Evolutionary conservation across 345 rosid genomes (phyloP).

Genomic region (Nasturtium officinale): DNA sequence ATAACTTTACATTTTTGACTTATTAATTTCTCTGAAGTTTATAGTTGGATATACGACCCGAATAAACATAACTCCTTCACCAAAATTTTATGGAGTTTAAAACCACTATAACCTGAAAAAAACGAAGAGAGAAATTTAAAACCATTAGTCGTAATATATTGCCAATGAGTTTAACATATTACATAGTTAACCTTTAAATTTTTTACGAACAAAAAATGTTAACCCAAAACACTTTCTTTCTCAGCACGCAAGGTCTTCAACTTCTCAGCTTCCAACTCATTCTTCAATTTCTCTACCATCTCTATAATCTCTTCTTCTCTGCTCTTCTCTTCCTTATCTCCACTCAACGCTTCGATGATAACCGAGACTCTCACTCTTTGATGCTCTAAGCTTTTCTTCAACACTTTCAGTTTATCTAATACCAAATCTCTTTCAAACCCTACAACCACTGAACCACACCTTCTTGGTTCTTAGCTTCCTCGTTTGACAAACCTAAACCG

Average conservation of each 20-base stretch:
- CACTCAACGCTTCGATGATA: slow-evolving; percentile 59
- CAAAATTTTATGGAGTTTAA: not conserved
- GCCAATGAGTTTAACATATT: not conserved
- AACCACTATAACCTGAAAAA: not conserved
- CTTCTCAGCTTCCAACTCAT: slow-evolving; percentile 51
- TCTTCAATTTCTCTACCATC: slow-evolving; percentile 50
- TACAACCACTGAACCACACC: slow-evolving; percentile 23
- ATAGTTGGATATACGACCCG: not conserved
- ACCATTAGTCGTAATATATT: not conserved
- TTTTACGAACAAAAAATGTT: too few relatives aligned
- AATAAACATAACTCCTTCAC: not conserved
- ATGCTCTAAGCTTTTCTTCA: slow-evolving; percentile 71
- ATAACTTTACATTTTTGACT: not conserved
- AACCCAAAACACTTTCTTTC: slow-evolving; percentile 34
- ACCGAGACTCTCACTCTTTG: slow-evolving; percentile 55
- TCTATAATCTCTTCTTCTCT: slow-evolving; percentile 58
- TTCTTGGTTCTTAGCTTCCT: slow-evolving; percentile 25
- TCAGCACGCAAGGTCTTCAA: slow-evolving; percentile 34
- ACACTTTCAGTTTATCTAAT: slow-evolving; percentile 50
- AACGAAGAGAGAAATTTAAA: not conserved
- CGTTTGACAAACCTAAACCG: slow-evolving; percentile 21
- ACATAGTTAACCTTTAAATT: too few relatives aligned
- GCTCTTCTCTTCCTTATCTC: slow-evolving; percentile 50
- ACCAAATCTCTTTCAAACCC: slow-evolving; percentile 43
- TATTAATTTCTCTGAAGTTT: not conserved